Conservation (phyloP, 129 eudicot species). For the Heracleum sosnowskyi region DNA sequence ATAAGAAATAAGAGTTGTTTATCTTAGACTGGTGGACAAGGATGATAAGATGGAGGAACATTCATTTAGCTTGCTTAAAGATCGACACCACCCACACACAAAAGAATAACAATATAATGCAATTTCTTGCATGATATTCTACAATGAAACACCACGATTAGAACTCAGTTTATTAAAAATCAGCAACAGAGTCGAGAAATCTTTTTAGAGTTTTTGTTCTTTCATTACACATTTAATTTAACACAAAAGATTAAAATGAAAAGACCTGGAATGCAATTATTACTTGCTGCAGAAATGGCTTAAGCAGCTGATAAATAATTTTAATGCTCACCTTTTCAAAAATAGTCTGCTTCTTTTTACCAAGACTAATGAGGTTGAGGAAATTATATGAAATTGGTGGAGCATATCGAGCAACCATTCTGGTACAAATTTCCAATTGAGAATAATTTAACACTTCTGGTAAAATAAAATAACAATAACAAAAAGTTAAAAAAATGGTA, state of each 20-base stretch:
- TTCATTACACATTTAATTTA: background rate
- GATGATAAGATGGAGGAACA: background rate
- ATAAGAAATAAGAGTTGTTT: background rate
- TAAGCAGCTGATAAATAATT: background rate
- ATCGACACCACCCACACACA: background rate
- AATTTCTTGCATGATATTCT: background rate
- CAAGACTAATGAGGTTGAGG: constrained; percentile 82
- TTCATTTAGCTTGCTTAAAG: background rate
- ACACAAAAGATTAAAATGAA: background rate
- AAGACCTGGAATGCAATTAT: background rate
- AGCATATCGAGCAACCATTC: constrained; percentile 99
- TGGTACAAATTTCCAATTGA: constrained; percentile 19
- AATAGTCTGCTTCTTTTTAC: constrained; percentile 54
- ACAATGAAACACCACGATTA: background rate
- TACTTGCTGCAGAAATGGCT: background rate
- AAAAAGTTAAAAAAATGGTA: background rate
- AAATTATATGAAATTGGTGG: constrained; percentile 93
- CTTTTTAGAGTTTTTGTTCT: background rate
- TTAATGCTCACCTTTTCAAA: constrained; percentile 61
- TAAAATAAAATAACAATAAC: constrained; percentile 3
- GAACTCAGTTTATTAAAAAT: background rate
- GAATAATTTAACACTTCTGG: constrained; percentile 2
- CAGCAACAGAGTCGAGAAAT: background rate
- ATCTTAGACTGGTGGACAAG: background rate
- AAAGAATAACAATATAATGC: background rate